Conservation (phyloP, 306 rosid genomes). For the Heteromeles arbutifolia region DNA sequence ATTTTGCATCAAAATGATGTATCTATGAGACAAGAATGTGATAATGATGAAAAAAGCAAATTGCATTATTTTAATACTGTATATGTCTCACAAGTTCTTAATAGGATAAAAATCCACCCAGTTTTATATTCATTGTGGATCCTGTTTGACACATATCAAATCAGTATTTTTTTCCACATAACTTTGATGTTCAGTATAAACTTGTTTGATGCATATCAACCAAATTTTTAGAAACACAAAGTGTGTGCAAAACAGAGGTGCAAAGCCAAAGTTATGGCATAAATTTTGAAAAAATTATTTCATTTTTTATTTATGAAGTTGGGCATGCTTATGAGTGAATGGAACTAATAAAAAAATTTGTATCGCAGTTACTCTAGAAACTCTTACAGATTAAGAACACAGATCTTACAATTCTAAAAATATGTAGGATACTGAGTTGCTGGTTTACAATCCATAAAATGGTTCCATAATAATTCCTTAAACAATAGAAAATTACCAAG, state of each 20-base stretch:
- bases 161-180: not conserved
- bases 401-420: not conserved
- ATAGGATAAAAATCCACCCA: not conserved
- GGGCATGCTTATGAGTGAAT: not conserved
- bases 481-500: slow-evolving; percentile 40
- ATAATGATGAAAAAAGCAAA: not conserved
- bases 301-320: not conserved
- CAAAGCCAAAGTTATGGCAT: not conserved
- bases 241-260: not conserved
- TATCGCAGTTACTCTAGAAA: not conserved
- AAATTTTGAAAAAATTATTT: not conserved
- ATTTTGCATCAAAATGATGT: not conserved
- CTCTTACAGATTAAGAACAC: not conserved
- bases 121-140: not conserved
- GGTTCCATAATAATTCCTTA: slow-evolving; percentile 1
- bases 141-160: not conserved
- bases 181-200: not conserved
- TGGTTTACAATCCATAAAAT: not conserved
- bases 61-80: not conserved
- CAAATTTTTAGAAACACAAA: not conserved
- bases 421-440: not conserved
- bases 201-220: not conserved
- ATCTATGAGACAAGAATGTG: not conserved
- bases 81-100: not conserved
- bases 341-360: not conserved